Conservation (phyloP, 2,329 filamentous ascomycete species). For the Raffaelea arxii region DNA sequence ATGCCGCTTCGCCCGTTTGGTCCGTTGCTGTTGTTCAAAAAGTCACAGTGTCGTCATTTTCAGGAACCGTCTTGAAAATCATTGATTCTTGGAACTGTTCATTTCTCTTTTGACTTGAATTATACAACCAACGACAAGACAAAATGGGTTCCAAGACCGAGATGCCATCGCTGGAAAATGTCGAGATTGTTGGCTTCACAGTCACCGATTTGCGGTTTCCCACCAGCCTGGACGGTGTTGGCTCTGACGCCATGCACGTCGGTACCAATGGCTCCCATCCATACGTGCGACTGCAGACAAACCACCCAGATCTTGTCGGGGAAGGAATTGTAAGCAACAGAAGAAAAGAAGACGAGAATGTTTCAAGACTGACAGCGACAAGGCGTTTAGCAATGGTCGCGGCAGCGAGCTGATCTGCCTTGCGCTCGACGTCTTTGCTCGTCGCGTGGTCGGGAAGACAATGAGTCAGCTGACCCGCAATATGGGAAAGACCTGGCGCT, state of each 20-base stretch:
- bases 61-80: too few relatives aligned
- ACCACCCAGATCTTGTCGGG: conserved; percentile 55
- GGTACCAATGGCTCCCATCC: conserved; percentile 85
- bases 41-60: too few relatives aligned
- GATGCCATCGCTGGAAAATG: too few relatives aligned
- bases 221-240: conserved; percentile 94
- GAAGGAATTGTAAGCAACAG: conserved; percentile 86
- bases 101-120: too few relatives aligned
- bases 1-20: too few relatives aligned
- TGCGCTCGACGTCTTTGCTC: conserved; percentile 67
- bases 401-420: conserved; percentile 87
- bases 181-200: too few relatives aligned
- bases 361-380: too few relatives aligned
- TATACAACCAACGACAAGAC: too few relatives aligned
- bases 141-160: too few relatives aligned
- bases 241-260: conserved; percentile 93
- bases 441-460: conserved; percentile 63
- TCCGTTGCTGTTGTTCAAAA: too few relatives aligned
- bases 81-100: too few relatives aligned
- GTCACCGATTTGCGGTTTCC: conserved; percentile 72
- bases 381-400: conserved; percentile 77
- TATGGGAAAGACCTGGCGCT: conserved; percentile 90
- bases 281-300: conserved; percentile 77
- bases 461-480: conserved; percentile 66
- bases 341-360: too few relatives aligned